Evolutionary conservation across 2,329 filamentous ascomycete genomes (phyloP).

Genomic region (Magnaporthales sp.): DNA sequence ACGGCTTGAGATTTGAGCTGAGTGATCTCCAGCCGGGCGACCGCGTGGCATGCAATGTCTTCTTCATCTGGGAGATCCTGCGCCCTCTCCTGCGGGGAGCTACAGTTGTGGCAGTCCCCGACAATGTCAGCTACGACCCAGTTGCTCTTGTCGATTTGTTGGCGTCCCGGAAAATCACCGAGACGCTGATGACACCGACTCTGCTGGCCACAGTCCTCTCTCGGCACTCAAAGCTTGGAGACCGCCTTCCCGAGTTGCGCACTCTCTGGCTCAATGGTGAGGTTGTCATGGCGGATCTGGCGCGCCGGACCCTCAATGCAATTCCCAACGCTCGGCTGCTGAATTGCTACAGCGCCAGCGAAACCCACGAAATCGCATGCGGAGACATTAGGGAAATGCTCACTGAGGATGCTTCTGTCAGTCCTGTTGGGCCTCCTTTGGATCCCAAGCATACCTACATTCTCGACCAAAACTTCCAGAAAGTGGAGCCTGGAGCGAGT

Average conservation of each 20-base stretch:
- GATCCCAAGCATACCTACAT: not conserved
- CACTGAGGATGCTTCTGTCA: not conserved
- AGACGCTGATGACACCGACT: conserved; percentile 78
- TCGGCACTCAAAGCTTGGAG: conserved; percentile 56
- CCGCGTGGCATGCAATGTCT: conserved; percentile 79
- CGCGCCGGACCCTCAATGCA: conserved; percentile 56
- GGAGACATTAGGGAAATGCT: conserved; percentile 54
- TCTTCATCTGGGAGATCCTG: conserved; percentile 80
- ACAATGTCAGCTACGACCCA: conserved; percentile 71
- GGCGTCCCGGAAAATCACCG: conserved; percentile 56
- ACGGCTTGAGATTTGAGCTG: not conserved
- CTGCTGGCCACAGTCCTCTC: conserved; percentile 66
- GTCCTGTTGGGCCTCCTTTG: not conserved
- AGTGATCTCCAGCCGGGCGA: conserved; percentile 52
- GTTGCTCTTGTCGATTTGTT: conserved; percentile 65
- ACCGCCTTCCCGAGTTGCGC: conserved; percentile 54
- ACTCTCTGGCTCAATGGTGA: conserved; percentile 77
- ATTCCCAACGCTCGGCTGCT: conserved; percentile 62
- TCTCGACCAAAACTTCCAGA: not conserved
- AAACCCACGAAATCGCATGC: conserved; percentile 73
- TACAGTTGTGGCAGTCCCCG: conserved; percentile 66
- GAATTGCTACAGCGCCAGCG: conserved; percentile 76
- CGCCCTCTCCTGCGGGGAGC: conserved; percentile 68
- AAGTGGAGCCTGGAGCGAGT: not conserved
- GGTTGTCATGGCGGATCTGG: conserved; percentile 71